Percentiles rank a stretch among this genome's conserved stretches.
Conservation (phyloP, 2,329 filamentous ascomycete genomes). For the Neofusicoccum laricinum region DNA sequence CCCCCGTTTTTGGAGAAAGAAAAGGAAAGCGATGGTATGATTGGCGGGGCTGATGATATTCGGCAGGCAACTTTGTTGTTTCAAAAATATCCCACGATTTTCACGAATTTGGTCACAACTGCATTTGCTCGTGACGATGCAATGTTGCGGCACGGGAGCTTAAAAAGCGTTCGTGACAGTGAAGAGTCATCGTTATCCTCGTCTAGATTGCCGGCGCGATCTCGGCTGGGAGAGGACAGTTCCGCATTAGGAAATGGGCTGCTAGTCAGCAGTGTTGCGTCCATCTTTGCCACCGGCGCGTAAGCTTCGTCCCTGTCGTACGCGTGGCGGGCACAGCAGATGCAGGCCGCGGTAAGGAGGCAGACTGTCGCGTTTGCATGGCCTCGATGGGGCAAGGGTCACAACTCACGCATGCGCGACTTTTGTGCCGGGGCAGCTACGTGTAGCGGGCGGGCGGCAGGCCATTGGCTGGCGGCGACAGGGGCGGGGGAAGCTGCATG, state of each 20-base stretch:
- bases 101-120: background rate
- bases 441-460: background rate
- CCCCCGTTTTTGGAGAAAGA: background rate
- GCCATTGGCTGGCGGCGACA: constrained; percentile 1
- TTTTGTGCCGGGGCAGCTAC: background rate
- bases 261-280: background rate
- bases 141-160: background rate
- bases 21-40: background rate
- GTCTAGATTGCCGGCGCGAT: background rate
- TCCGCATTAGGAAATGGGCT: background rate
- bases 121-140: background rate
- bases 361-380: background rate
- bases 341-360: background rate
- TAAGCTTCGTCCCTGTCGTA: background rate
- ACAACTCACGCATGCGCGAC: constrained; percentile 6
- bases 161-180: background rate
- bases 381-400: background rate
- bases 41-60: background rate
- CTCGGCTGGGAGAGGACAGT: background rate
- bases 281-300: background rate
- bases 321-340: background rate
- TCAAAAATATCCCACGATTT: no score
- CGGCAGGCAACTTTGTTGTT: background rate
- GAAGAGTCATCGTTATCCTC: background rate
- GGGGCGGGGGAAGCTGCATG: constrained; percentile 4